Evolutionary conservation across 192 early-diverging fungal species (phyloP), one percentile per base, ranked within the genome.

Genomic region (Funneliformis geosporum): DNA sequence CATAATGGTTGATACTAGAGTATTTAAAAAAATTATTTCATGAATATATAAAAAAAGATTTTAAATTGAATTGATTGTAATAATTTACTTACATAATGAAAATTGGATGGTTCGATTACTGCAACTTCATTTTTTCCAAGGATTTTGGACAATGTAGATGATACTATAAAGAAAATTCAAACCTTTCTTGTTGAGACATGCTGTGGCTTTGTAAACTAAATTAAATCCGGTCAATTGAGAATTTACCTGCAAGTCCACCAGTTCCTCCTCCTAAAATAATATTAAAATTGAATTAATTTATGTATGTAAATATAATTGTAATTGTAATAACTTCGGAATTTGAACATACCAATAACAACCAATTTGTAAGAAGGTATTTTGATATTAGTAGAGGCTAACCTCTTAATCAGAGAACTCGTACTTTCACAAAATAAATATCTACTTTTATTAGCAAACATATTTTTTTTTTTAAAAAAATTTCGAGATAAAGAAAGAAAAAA

Each of bases 1-100:
- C 94, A 96, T 68, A 96, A 80, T 44, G 95, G 95, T 88, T 96
- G 95, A 83, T 95, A 94, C 89, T 90, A 43, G 60, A 27, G 18
- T 9, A 39, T 1, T 14, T 50, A 5, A 25, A 39, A 78, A 18
- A 12, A 72, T 16, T 62, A 10, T 27, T 39, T 39, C 28, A 4
- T 80, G 21, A 59, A 47, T 33, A 38, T 39, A 47, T 11, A 28
- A 62, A 9, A 43, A 71, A n/a, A n/a, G n/a, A 12, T 38, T 62
- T n/a, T 12, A 14, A 75, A 66, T 33, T 28, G 16, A 38, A 74
- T 8, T n/a, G 28, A 33, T 12, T 11, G 25, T 18, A 79, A 71
- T n/a, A 10, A 11, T 10, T 55, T 12, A 72, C 83, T 81, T 86
- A 90, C 89, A 83, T 93, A 92, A 85, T 94, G 93, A 4, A 84